These are phyloP conservation scores for Boletus huronensis DNA, from an alignment of 768 basidiomycete genomes.

Conservation along the genomic window DNA sequence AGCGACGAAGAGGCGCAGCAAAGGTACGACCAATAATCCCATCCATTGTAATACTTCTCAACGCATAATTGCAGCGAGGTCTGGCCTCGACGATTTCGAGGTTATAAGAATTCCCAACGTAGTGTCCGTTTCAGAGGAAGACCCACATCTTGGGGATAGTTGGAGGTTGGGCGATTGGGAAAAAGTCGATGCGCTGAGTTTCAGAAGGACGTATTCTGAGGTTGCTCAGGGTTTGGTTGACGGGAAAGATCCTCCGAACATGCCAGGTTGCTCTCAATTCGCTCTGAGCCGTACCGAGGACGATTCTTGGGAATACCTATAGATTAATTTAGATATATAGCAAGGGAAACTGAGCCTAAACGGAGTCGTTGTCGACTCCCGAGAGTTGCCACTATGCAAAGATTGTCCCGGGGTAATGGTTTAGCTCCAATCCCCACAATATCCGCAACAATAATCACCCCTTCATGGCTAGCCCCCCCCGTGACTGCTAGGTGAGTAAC, in stretches of 20 bases:
- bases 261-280: not conserved
- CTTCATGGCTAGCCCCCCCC: not conserved
- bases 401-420: not conserved
- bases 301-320: constrained; percentile 16
- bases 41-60: not conserved
- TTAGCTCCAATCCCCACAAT: not conserved
- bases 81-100: constrained; percentile 21
- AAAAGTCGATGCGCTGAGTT: constrained; percentile 12
- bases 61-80: constrained; percentile 6
- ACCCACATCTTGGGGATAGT: not conserved
- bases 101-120: constrained; percentile 20
- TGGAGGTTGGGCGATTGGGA: constrained; percentile 22
- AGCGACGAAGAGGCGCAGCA: not conserved
- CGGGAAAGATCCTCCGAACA: not conserved
- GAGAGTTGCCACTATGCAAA: not conserved
- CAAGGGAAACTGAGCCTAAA: not conserved
- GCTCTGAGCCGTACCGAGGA: not conserved
- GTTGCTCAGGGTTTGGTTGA: constrained; percentile 13
- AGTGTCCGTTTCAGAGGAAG: constrained; percentile 14
- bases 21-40: not conserved
- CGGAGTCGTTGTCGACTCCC: not conserved
- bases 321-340: too few species aligned
- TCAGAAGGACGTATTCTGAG: constrained; percentile 24
- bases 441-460: not conserved
- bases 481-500: not conserved